Evolutionary conservation across 108 stramenopile species (phyloP), one percentile per base, ranked within the genome.

Genomic region (Pseudonitzschia multistriata): DNA sequence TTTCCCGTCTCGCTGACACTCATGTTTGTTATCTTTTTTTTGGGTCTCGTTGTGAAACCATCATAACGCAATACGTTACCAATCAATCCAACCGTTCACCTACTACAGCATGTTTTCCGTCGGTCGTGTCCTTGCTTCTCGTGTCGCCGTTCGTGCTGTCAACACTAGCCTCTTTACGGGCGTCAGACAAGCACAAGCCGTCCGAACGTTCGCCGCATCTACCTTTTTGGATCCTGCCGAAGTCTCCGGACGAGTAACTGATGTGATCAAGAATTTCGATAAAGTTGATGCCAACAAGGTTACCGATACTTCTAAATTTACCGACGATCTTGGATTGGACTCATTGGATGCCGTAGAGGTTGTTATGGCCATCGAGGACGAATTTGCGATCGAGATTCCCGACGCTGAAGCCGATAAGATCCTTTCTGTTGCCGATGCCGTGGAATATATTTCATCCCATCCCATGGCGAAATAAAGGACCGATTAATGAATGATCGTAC

Each of bases 391-490:
- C 79, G 97, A 98, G 74, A 99, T 99, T 81, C 99, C 99, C 25
- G 99, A 99, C 86, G 93, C 94, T n/a, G 97, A 98, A 82, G 97
- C 98, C 6, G 99, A 99, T 79, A 97, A 97, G 85, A 99, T 99
- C 75, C 66, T 73, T 17, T 90, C 91, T 76, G 79, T 98, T 31
- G 81, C 63, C 19, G 97, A 99, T 79, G 99, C 99, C 15, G 90
- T 98, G 27, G 90, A 94, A 54, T 99, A 96, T 85, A 94, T 99
- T 79, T 68, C 93, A 66, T 82, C 81, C 45, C 94, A 95, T 73
- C 94, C 94, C 33, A 92, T 92, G 94, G 94, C 94, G 66, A 95
- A 95, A 76, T 95, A 88, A 82, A 75, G 34, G 53, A 62, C 5
- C 42, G 13, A 45, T 45, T 56, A 31, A 31, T 13, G 31, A 56